phyloP scores from a whole-genome alignment of 331 rosid genomes.

The Erythrophleum ivorense region DNA sequence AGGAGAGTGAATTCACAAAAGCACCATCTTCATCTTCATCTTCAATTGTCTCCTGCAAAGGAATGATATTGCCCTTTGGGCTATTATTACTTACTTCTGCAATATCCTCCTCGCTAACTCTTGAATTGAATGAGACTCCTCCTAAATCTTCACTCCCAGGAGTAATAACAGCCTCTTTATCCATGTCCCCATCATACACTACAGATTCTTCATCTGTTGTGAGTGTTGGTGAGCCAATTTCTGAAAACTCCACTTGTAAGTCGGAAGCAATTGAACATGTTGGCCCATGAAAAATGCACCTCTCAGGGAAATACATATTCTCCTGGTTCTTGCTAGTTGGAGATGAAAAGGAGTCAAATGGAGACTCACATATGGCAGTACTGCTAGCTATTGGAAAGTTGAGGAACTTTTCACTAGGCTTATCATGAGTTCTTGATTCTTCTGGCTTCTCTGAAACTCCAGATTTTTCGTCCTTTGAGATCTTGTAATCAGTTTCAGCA shows the following conservation, averaged over 20 bases:
- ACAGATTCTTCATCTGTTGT: slow-evolving; percentile 66
- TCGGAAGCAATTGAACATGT: slow-evolving; percentile 88
- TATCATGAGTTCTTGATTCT: slow-evolving; percentile 30
- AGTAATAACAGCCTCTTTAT: slow-evolving; percentile 44
- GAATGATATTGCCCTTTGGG: slow-evolving; percentile 22
- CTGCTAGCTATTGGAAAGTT: slow-evolving; percentile 34
- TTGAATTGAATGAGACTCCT: slow-evolving; percentile 47
- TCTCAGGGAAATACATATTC: slow-evolving; percentile 38
- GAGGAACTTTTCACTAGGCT: slow-evolving; percentile 37
- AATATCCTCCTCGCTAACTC: slow-evolving; percentile 38
- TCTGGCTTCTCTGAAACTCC: slow-evolving; percentile 24
- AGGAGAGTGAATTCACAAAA: background rate
- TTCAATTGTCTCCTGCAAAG: slow-evolving; percentile 37
- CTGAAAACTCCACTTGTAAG: slow-evolving; percentile 91
- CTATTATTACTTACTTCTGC: slow-evolving; percentile 30
- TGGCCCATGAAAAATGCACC: slow-evolving; percentile 59
- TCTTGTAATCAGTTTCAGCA: slow-evolving; percentile 28
- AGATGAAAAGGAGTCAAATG: slow-evolving; percentile 48
- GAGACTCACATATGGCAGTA: slow-evolving; percentile 37
- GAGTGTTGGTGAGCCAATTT: slow-evolving; percentile 71
- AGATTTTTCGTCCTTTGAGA: background rate
- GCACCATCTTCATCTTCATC: slow-evolving; percentile 48
- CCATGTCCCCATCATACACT: slow-evolving; percentile 65
- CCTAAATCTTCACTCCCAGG: slow-evolving; percentile 57
- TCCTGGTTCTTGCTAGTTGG: slow-evolving; percentile 50